Base-by-base conservation (phyloP, 2,329 filamentous ascomycete genomes). In the Chalaropsis ovoidea region DNA sequence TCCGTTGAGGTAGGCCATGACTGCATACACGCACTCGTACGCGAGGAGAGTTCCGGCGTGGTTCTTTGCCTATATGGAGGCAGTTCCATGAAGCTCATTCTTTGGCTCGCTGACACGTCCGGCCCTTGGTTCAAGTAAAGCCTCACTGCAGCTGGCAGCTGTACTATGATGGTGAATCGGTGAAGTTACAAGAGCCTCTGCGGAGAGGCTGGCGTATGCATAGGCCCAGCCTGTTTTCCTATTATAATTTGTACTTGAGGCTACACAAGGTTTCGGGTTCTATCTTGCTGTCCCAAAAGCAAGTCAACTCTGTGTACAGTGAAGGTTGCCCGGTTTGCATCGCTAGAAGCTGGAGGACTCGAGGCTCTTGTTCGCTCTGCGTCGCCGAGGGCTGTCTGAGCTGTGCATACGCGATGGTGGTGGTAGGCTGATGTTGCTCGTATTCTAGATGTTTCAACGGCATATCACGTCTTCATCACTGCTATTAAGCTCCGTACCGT, bases 381-480 rank as follows among this genome's bases (percentile, higher is more conserved):
- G 52, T 56, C 52, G 22, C 52, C 27, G 52, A 56, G 52, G n/a
- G 17, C 8, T 31, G 27, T 31, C 27, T 56, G 52, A 56, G 22
- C 52, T 31, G 52, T 56, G 27, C 52, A 56, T 56, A 56, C 52
- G 27, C 22, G 22, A 56, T 56, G 52, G 27, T 31, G 22, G 52
- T 56, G 27, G 15, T 56, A 31, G 27, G 13, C 27, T 7, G 27
- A 31, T 31, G 8, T 56, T 31, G 22, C 22, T 56, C 52, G 52
- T 56, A 56, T 56, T 56, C 52, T 17, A 35, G 5, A n/a, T 56
- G 52, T 56, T 56, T 56, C 52, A 56, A n/a, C 15, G 31, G 13
- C 11, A 31, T 6, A 31, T 31, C 31, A 31, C 6, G 31, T 6
- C 31, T 31, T 31, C 31, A 31, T 31, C 3, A 6, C 6, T 6